phyloP scores from a whole-genome alignment of 352 stramenopile species.

The Phytophthora multivora region DNA sequence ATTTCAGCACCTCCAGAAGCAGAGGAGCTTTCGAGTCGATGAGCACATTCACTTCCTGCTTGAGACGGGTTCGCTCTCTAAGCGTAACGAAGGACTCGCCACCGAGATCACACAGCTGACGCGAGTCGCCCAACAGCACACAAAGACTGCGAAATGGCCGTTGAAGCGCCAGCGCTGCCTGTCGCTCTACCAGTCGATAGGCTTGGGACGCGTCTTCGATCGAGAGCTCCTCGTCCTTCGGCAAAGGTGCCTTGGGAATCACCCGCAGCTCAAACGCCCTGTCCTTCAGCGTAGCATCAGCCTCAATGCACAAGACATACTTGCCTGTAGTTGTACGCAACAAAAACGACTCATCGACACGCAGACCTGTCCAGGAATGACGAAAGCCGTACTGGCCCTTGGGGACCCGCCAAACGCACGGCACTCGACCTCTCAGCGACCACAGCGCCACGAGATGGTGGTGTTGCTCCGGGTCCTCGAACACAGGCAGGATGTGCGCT shows the following conservation, averaged over 20 bases:
- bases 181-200: slow-evolving; percentile 61
- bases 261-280: slow-evolving; percentile 48
- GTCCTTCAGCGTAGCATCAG: slow-evolving; percentile 59
- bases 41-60: slow-evolving; percentile 70
- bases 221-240: slow-evolving; percentile 45
- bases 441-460: slow-evolving; percentile 55
- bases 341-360: slow-evolving; percentile 58
- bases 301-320: slow-evolving; percentile 69
- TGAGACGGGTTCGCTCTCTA: slow-evolving; percentile 50
- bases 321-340: slow-evolving; percentile 68
- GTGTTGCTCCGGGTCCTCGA: slow-evolving; percentile 52
- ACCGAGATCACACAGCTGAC: slow-evolving; percentile 55
- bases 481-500: slow-evolving; percentile 67
- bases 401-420: slow-evolving; percentile 58
- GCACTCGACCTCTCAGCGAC: slow-evolving; percentile 59
- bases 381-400: slow-evolving; percentile 61
- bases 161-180: slow-evolving; percentile 43
- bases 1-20: slow-evolving; percentile 60
- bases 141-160: slow-evolving; percentile 60
- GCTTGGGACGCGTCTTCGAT: slow-evolving; percentile 69
- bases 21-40: slow-evolving; percentile 70
- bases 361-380: slow-evolving; percentile 58
- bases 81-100: slow-evolving; percentile 57
- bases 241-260: slow-evolving; percentile 24
- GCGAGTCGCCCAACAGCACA: slow-evolving; percentile 62